A percentile compares a stretch with the other conserved stretches of the same genome.
Conservation (phyloP, 306 rosid genomes). For the Acacia acuminata region DNA sequence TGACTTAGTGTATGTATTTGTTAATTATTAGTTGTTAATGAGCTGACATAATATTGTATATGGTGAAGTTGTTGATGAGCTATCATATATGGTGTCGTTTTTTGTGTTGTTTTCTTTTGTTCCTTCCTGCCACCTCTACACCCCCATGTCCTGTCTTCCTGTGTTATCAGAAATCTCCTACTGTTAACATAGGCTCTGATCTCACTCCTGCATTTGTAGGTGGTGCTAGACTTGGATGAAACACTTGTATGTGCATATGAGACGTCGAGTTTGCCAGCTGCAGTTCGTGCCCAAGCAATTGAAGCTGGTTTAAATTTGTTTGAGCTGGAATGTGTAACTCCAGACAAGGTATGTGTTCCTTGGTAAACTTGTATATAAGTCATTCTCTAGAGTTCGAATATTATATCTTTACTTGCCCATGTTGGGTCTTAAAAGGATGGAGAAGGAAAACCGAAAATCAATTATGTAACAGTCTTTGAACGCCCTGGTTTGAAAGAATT, state of each 20-base stretch:
- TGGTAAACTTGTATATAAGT: conserved; percentile 12
- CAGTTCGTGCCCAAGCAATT: conserved; percentile 59
- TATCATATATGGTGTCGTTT: not conserved
- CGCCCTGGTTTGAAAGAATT: conserved; percentile 95
- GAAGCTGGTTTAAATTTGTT: conserved; percentile 92
- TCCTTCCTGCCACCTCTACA: not conserved
- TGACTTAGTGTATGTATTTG: not conserved
- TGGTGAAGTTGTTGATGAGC: not conserved
- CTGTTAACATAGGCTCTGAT: conserved; percentile 29
- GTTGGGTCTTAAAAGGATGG: conserved; percentile 57
- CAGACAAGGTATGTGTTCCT: conserved; percentile 64
- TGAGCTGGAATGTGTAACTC: conserved; percentile 76
- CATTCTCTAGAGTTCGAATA: conserved; percentile 26
- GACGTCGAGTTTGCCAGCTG: conserved; percentile 72
- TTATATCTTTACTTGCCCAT: conserved; percentile 31
- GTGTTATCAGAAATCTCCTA: not conserved
- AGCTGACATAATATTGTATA: not conserved
- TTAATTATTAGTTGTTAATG: not conserved
- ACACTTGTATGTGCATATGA: conserved; percentile 87
- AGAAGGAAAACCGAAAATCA: conserved; percentile 83
- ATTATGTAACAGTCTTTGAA: conserved; percentile 84
- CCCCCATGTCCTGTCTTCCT: conserved; percentile 6
- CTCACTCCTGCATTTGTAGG: conserved; percentile 55
- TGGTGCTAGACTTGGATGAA: conserved; percentile 95
- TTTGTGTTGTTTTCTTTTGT: conserved; percentile 6